Evolutionary conservation across 495 filamentous ascomycete species (phyloP).

Genomic region (Bacidia gigantensis): DNA sequence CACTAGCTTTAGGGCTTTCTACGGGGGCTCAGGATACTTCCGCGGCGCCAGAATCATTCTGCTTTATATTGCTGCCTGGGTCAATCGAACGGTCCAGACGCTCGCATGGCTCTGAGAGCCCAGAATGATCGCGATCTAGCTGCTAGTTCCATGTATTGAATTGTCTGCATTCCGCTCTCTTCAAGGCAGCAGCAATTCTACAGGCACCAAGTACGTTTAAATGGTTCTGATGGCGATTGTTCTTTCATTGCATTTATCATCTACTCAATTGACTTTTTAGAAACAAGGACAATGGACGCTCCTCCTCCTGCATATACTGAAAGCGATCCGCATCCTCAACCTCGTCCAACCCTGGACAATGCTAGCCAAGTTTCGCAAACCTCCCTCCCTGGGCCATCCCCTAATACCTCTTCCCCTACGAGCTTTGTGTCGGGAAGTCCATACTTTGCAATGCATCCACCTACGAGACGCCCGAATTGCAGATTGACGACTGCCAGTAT

Average conservation of each 20-base stretch:
- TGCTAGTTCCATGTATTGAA: too few relatives aligned
- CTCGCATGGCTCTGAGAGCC: too few relatives aligned
- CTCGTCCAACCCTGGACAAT: neutral
- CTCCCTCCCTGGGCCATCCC: neutral
- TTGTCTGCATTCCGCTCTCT: neutral
- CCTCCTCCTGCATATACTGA: neutral
- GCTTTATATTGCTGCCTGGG: too few relatives aligned
- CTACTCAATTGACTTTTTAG: neutral
- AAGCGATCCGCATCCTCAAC: neutral
- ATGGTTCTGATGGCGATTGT: too few relatives aligned
- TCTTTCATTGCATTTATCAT: neutral
- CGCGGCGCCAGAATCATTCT: too few relatives aligned
- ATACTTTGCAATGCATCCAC: neutral
- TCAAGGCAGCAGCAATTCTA: neutral
- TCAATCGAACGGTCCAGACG: too few relatives aligned
- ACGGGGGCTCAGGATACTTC: too few relatives aligned
- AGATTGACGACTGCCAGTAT: neutral
- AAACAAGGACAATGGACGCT: neutral
- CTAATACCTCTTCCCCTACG: neutral
- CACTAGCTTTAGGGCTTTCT: too few relatives aligned
- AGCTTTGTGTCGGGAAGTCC: constrained; percentile 23
- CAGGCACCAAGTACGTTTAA: neutral
- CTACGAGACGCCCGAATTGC: neutral
- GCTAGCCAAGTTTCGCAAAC: neutral
- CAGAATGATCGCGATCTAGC: too few relatives aligned